phyloP scores from a whole-genome alignment of 2,329 filamentous ascomycete species.

The Tolypocladium paradoxum region DNA sequence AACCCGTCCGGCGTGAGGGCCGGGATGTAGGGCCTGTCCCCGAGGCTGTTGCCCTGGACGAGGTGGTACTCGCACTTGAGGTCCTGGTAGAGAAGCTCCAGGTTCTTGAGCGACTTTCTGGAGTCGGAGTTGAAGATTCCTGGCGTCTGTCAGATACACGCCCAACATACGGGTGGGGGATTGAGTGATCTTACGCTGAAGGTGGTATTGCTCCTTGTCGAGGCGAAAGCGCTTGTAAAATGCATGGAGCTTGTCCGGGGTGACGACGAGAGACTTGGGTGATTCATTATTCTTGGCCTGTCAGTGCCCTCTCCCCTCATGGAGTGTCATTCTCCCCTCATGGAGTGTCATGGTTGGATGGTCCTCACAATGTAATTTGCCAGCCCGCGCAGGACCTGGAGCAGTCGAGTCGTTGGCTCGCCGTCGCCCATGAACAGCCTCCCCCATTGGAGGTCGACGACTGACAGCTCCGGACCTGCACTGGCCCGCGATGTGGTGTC shows the following conservation, averaged over 20 bases:
- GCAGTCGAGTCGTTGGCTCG: slow-evolving; percentile 55
- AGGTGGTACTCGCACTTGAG: slow-evolving; percentile 54
- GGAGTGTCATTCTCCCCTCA: neutral
- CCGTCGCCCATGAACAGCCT: slow-evolving; percentile 59
- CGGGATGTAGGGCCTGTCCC: slow-evolving; percentile 47
- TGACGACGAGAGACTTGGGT: slow-evolving; percentile 47
- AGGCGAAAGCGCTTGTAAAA: slow-evolving; percentile 62
- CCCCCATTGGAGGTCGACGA: slow-evolving; percentile 66
- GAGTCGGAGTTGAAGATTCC: slow-evolving; percentile 40
- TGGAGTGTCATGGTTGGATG: neutral
- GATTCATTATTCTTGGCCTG: slow-evolving; percentile 18
- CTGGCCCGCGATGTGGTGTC: slow-evolving; percentile 3
- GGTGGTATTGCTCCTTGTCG: slow-evolving; percentile 56
- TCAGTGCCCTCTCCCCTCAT: neutral
- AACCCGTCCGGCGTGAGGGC: slow-evolving; percentile 59
- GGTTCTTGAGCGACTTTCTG: slow-evolving; percentile 12
- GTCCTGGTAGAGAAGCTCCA: slow-evolving; percentile 40
- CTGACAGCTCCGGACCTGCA: slow-evolving; percentile 14
- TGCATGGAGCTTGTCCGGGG: slow-evolving; percentile 61
- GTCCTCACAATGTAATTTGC: slow-evolving; percentile 58
- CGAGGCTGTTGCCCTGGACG: slow-evolving; percentile 37
- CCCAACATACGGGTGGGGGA: neutral
- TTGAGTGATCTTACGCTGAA: slow-evolving; percentile 41
- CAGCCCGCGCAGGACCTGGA: slow-evolving; percentile 61
- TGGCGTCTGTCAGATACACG: slow-evolving; percentile 14